phyloP scores from a whole-genome alignment of 1,284 basidiomycete genomes.

The Cryptococcus sp. region DNA sequence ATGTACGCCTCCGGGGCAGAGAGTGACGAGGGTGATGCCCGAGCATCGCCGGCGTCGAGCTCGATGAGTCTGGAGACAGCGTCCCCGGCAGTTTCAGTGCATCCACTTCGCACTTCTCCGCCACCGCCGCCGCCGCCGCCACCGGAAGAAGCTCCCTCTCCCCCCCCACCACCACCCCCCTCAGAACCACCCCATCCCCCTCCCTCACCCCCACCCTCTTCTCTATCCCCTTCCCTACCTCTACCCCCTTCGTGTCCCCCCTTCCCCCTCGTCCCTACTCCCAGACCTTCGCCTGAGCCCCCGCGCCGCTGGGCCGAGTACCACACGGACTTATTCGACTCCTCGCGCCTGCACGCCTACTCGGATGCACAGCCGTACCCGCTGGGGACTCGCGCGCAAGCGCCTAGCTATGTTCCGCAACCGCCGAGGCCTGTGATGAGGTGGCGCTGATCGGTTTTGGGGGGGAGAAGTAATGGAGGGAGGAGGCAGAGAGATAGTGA shows the following conservation, averaged over 20 bases:
- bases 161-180: constrained; percentile 2
- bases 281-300: neutral
- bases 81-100: neutral
- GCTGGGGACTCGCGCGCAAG: too few species aligned
- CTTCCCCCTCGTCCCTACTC: constrained; percentile 5
- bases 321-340: constrained; percentile 27
- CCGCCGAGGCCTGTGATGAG: too few species aligned
- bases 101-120: neutral
- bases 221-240: neutral
- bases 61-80: too few species aligned
- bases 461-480: too few species aligned
- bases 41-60: neutral
- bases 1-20: neutral
- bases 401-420: too few species aligned
- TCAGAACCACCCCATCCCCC: constrained; percentile 2
- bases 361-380: too few species aligned
- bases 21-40: neutral
- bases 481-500: too few species aligned
- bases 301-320: constrained; percentile 22
- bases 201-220: neutral
- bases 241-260: constrained; percentile 1
- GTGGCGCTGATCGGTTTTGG: too few species aligned
- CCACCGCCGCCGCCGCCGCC: constrained; percentile 1
- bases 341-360: constrained; percentile 10
- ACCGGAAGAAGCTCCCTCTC: neutral